Base-by-base conservation (phyloP, 352 stramenopile genomes). In the Pythium insidiosum region DNA sequence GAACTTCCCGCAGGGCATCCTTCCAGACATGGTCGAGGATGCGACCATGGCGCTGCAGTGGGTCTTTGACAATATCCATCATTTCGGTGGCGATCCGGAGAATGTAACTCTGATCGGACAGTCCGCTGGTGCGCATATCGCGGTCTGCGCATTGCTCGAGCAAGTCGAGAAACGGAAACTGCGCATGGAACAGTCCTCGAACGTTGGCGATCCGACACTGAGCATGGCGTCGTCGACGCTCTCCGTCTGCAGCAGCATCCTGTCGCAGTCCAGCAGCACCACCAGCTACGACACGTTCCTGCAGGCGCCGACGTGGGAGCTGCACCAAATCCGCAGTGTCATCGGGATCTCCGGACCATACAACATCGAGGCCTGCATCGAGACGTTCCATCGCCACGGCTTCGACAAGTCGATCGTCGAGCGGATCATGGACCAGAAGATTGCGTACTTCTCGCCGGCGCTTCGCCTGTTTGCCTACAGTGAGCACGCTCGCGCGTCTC, bases 1-100 rank as follows among this genome's bases (percentile, higher is more conserved):
- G 24, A 97, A 97, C 53, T 96, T 95, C 53, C 89, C 89, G 0
- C 77, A 91, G 31, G 81, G 72, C 0, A 70, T 83, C 20, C 55
- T 96, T n/a, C 66, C 81, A 11, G 80, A 90, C 24, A 97, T 97
- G 89, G 73, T 96, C 30, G 57, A 88, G 9, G 89, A 97, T 58
- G 68, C 84, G 6, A 84, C 86, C 37, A 53, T 59, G 22, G 73
- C 84, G 7, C 68, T 96, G 50, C 63, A 94, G 48, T 97, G 87
- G 87, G 78, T 87, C 7, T 78, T 95, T 29, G 63, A 90, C 22
- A 88, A 97, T 51, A 59, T 85, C 25, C 67, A 81, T 16, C 58
- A 66, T 6, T 93, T 88, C 66, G 86, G 87, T n/a, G 89, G 87
- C 15, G 74, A 97, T 57, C 67, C 62, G 13, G 53, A 84, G 10